phyloP scores from a whole-genome alignment of 306 rosid species.

The Calophaca sinica region DNA sequence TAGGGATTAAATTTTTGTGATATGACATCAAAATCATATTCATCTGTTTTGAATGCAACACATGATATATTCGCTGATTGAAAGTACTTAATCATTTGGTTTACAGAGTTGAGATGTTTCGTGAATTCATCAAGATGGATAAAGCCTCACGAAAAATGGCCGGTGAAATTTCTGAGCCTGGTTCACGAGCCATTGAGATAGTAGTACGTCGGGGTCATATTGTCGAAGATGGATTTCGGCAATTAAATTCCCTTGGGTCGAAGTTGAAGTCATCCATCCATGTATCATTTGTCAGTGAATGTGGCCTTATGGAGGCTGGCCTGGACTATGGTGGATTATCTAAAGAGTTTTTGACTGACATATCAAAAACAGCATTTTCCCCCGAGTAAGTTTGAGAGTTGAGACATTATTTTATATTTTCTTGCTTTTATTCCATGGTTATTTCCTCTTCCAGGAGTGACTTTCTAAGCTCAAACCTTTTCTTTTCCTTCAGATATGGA shows the following conservation, averaged over 20 bases:
- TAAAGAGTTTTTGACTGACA: slow-evolving; percentile 91
- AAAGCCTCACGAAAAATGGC: slow-evolving; percentile 94
- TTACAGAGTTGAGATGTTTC: slow-evolving; percentile 92
- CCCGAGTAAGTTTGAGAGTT: slow-evolving; percentile 77
- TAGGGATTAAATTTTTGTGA: slow-evolving; percentile 12
- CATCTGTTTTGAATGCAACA: slow-evolving; percentile 9
- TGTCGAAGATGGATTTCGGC: slow-evolving; percentile 95
- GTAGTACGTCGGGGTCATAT: slow-evolving; percentile 85
- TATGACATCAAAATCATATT: slow-evolving; percentile 4
- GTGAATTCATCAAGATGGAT: slow-evolving; percentile 95
- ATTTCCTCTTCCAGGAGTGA: slow-evolving; percentile 40
- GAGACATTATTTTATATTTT: slow-evolving; percentile 36
- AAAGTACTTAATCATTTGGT: slow-evolving; percentile 40
- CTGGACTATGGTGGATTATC: slow-evolving; percentile 98
- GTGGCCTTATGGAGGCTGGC: slow-evolving; percentile 98
- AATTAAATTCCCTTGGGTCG: slow-evolving; percentile 86
- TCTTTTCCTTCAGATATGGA: slow-evolving; percentile 68
- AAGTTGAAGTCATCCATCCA: slow-evolving; percentile 90
- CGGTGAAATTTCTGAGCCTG: slow-evolving; percentile 88
- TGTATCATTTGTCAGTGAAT: slow-evolving; percentile 96
- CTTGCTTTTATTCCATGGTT: slow-evolving; percentile 40
- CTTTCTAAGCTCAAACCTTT: slow-evolving; percentile 40
- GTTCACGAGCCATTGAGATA: slow-evolving; percentile 81
- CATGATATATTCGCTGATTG: slow-evolving; percentile 27
- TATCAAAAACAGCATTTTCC: slow-evolving; percentile 87